These are phyloP conservation scores for Boletus pseudo-olivaceus DNA, from an alignment of 768 basidiomycete species.

Conservation along the genomic window DNA sequence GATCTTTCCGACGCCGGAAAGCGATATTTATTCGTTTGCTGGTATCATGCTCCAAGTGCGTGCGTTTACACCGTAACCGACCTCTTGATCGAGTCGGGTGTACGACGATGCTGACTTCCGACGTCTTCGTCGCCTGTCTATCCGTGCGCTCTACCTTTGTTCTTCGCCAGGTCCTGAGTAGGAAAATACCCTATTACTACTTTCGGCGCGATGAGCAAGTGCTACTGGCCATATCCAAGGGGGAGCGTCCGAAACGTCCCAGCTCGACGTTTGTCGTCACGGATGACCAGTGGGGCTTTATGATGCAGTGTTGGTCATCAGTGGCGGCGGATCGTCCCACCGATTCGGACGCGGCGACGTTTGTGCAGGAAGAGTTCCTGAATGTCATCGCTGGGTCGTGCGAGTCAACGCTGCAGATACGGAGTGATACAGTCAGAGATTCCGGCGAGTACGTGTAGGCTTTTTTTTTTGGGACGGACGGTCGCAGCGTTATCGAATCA, in stretches of 20 bases:
- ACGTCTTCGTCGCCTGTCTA: neutral
- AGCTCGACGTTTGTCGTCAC: neutral
- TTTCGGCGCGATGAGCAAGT: conserved; percentile 17
- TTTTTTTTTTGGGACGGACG: no score
- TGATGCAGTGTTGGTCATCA: conserved; percentile 27
- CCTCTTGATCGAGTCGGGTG: no score
- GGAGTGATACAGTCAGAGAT: no score
- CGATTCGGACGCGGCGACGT: conserved; percentile 24
- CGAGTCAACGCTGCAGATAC: no score
- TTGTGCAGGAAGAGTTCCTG: conserved; percentile 17
- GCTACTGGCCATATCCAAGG: conserved; percentile 15
- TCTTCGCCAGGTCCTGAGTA: conserved; percentile 18
- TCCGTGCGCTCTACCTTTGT: neutral
- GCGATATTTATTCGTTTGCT: conserved; percentile 38
- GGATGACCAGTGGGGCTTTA: conserved; percentile 24
- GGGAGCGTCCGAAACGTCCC: conserved; percentile 14
- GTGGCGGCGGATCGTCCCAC: conserved; percentile 31
- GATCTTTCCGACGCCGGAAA: conserved; percentile 21
- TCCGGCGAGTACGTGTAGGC: no score
- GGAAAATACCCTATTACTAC: conserved; percentile 23
- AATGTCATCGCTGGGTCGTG: neutral
- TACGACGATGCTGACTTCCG: no score
- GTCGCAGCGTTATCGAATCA: no score
- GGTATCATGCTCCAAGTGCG: conserved; percentile 25
- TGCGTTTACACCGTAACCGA: neutral